Evolutionary conservation across 305 asterid species (phyloP), one percentile per base, ranked within the genome.

Genomic region (Nicotiana rustica): DNA sequence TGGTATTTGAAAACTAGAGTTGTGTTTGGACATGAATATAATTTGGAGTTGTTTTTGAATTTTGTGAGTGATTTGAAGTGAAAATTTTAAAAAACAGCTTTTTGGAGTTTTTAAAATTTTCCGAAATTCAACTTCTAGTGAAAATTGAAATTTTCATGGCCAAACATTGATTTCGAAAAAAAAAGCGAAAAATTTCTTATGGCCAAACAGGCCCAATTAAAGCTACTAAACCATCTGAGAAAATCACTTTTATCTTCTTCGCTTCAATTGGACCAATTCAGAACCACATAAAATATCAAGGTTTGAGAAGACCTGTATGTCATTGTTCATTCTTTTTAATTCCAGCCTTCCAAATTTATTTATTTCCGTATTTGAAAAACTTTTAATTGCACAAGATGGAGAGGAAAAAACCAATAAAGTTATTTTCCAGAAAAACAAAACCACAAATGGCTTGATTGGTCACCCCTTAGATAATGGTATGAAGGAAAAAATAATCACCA

Each of bases 251-350:
- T 76, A 56, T 56, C 67, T 76, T 44, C 62, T 76, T 17, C 10
- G 80, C 67, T 77, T 56, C 80, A 17, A 9, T 77, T 17, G 33
- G 31, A 76, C 33, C 80, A 31, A 17, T 76, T 31, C 67, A 55
- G 47, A 41, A 76, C 67, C 80, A 36, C 4, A 69, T 2, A 76
- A 76, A 52, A 76, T 31, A 65, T 55, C 52, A 55, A 31, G 66
- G 80, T 76, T 31, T 76, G 66, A 64, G 66, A 56, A 56, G 49
- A 55, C n/a, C 33, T 57, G 31, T 57, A 67, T 33, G 25, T 35
- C 13, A 29, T 15, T 9, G 29, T 31, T 77, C 80, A 19, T 33
- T 77, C 80, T 77, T 17, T 77, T 77, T 49, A 9, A 31, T 31
- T 55, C 33, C 57, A 76, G 57, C 49, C 49, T 76, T 76, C 10